Conservation (phyloP, 1,284 basidiomycete species). For the Phellopilus nigrolimitatus region DNA sequence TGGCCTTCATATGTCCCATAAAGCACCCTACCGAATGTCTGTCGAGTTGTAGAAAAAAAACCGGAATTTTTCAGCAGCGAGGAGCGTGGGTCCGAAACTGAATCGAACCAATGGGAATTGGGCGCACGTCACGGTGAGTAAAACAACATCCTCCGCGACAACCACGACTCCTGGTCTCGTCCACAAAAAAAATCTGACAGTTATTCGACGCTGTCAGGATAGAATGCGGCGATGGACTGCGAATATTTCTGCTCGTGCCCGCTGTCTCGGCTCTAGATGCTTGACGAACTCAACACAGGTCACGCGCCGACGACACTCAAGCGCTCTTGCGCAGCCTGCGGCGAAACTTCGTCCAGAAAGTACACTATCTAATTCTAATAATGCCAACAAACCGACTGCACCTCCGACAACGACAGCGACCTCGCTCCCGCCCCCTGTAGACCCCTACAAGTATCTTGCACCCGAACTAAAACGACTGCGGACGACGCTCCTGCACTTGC, state of each 20-base stretch:
- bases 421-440: conserved; percentile 26
- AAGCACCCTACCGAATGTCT: too few species aligned
- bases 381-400: background rate
- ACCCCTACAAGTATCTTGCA: conserved; percentile 68
- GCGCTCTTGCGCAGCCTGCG: conserved; percentile 9
- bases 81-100: conserved; percentile 3
- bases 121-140: background rate
- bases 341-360: conserved; percentile 1
- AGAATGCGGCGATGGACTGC: conserved; percentile 18
- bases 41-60: background rate
- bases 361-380: background rate
- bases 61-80: background rate
- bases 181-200: background rate
- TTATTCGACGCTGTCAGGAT: background rate
- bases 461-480: conserved; percentile 75
- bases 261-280: conserved; percentile 1
- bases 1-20: too few species aligned
- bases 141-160: background rate
- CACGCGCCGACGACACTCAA: conserved; percentile 18
- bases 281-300: conserved; percentile 10
- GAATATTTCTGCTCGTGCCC: conserved; percentile 7
- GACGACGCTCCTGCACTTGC: conserved; percentile 69
- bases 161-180: background rate
- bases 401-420: background rate
- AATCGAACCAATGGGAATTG: conserved; percentile 10